A percentile compares a stretch with the other conserved stretches of the same genome.
Conservation (phyloP, 176 grass and related monocot species). For the Musa schizocarpa region DNA sequence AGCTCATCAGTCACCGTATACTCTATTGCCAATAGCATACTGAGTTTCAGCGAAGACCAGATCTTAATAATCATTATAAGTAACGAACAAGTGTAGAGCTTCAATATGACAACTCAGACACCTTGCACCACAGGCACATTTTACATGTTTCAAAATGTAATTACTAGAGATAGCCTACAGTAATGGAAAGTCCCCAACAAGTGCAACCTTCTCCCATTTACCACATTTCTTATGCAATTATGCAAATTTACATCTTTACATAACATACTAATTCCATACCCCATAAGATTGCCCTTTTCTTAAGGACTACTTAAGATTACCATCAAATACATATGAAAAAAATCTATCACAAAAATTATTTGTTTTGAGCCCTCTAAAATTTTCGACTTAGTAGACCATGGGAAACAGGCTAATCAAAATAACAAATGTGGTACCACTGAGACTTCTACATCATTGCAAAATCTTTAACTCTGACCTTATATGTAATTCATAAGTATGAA, state of each 20-base stretch:
- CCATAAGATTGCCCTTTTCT: background rate
- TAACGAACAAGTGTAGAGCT: too few species aligned
- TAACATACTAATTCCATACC: background rate
- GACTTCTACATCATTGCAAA: background rate
- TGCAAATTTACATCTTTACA: background rate
- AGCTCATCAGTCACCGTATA: too few species aligned
- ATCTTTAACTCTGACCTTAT: background rate
- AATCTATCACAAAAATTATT: background rate
- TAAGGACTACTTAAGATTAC: background rate
- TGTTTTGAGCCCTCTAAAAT: background rate
- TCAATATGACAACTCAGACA: too few species aligned
- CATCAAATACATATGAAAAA: background rate
- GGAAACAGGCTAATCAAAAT: background rate
- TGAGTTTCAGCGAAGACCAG: too few species aligned
- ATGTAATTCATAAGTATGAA: background rate
- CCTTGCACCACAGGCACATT: background rate
- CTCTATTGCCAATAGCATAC: too few species aligned
- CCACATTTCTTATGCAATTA: background rate
- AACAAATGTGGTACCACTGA: background rate
- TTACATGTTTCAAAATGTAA: background rate
- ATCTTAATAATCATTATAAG: too few species aligned
- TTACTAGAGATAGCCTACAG: background rate
- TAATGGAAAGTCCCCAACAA: background rate
- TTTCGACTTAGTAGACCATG: too few species aligned
- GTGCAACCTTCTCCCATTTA: background rate